phyloP scores from a whole-genome alignment of 1,284 basidiomycete genomes.

The Naganishia sp. region DNA sequence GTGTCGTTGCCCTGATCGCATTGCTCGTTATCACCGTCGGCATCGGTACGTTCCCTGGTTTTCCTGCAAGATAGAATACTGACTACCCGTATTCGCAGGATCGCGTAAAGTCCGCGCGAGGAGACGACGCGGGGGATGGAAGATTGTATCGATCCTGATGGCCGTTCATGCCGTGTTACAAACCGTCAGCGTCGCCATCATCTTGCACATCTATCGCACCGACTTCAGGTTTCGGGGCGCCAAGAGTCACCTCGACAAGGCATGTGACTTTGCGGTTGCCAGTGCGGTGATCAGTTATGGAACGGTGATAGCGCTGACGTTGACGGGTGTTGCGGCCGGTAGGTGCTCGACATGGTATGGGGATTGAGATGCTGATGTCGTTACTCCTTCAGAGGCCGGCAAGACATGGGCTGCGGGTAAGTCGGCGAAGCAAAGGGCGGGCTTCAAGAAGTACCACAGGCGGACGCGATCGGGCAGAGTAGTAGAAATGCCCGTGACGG shows the following conservation, averaged over 20 bases:
- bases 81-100: conserved; percentile 34
- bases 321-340: conserved; percentile 52
- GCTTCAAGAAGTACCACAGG: conserved; percentile 43
- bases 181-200: conserved; percentile 46
- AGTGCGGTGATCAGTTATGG: conserved; percentile 46
- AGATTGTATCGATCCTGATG: conserved; percentile 52
- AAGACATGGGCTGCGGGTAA: conserved; percentile 53
- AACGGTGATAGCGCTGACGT: conserved; percentile 47
- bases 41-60: conserved; percentile 7
- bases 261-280: conserved; percentile 48
- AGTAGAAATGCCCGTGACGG: conserved; percentile 45
- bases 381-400: conserved; percentile 40
- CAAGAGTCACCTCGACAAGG: conserved; percentile 44
- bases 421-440: conserved; percentile 41
- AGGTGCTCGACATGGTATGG: conserved; percentile 18
- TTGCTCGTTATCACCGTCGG: conserved; percentile 51
- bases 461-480: conserved; percentile 51
- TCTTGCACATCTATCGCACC: conserved; percentile 49
- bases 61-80: not conserved
- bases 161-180: conserved; percentile 50
- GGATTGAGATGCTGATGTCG: not conserved
- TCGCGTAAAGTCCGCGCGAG: conserved; percentile 48
- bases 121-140: conserved; percentile 52
- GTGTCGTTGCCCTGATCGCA: conserved; percentile 48
- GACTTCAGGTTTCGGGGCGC: conserved; percentile 48